Evolutionary conservation across 1,139 yeast genomes (phyloP), one percentile per base, ranked within the genome.

Genomic region (Blastobotrys indianensis): DNA sequence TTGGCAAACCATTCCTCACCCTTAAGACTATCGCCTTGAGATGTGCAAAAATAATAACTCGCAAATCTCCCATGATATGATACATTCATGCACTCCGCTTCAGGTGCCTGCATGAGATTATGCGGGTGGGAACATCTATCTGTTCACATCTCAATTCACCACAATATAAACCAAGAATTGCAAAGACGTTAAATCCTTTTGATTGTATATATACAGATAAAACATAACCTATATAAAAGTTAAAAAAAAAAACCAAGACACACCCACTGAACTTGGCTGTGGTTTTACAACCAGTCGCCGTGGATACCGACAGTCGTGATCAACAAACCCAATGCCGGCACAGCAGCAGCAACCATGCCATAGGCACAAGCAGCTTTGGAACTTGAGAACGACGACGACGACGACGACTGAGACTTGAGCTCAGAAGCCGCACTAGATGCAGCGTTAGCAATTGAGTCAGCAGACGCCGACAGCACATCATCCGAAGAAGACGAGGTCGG

Each of bases 221-320:
- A 20, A n/a, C n/a, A n/a, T n/a, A n/a, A n/a, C n/a, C n/a, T n/a
- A n/a, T n/a, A n/a, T n/a, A n/a, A n/a, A n/a, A n/a, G n/a, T n/a
- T n/a, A n/a, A n/a, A n/a, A n/a, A n/a, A n/a, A n/a, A n/a, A n/a
- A n/a, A n/a, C n/a, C n/a, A n/a, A n/a, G n/a, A n/a, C n/a, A n/a
- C n/a, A n/a, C n/a, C n/a, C n/a, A n/a, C n/a, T n/a, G n/a, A n/a
- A n/a, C n/a, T n/a, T 29, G 31, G 10, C 31, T 29, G 11, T 9
- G 11, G 31, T 11, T 29, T 35, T 16, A 35, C n/a, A 35, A 17
- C 45, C 45, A 41, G 17, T 41, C 64, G 11, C 64, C 64, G 41
- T 58, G 59, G 45, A 60, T 58, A n/a, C 64, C 64, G 25, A 60
- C 54, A 9, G 62, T 55, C 28, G 56, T 50, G 29, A 57, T 49